Base-by-base conservation (phyloP, 306 rosid genomes). In the Vicia villosa region DNA sequence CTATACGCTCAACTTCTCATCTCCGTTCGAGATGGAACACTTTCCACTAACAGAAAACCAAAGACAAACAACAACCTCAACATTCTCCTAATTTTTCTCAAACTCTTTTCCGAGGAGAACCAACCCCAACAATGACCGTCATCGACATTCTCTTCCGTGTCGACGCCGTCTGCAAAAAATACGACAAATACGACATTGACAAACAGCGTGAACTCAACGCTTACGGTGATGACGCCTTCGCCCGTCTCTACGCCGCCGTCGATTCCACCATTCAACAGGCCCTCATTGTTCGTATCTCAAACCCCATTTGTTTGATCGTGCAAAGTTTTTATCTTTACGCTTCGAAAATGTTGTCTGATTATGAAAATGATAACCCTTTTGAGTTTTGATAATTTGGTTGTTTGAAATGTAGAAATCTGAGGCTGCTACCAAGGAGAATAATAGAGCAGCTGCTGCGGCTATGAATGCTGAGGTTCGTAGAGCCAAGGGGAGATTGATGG, bases 91-190 rank as follows among this genome's bases (percentile, higher is more conserved):
- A 40, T 42, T 45, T 62, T 24, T 1, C 45, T 66, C 45, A 51
- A 12, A 16, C 41, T 13, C 30, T 16, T 16, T 10, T 40, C 16
- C 28, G 76, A 63, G 49, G 74, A 63, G 63, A 24, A 40, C 8
- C 49, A 57, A 19, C 30, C 3, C 6, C n/a, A 8, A 82, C 77
- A 61, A 88, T 85, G 97, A 83, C 86, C 64, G 89, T 90, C 0
- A 83, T 88, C 40, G 95, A 94, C 49, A 58, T 94, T 74, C 80
- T 90, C 70, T 85, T 86, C 83, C 90, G 96, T 10, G 98, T 94
- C 36, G 94, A 94, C 60, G 40, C 65, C 9, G 82, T 90, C 3
- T 94, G 96, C 81, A 83, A 84, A 40, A 90, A 80, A 74, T 94
- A 88, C 71, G 83, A 79, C 2, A 79, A 73, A 52, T 79, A 79